These are phyloP conservation scores for Citrus reticulata DNA, from an alignment of 345 rosid genomes.

Conservation along the genomic window DNA sequence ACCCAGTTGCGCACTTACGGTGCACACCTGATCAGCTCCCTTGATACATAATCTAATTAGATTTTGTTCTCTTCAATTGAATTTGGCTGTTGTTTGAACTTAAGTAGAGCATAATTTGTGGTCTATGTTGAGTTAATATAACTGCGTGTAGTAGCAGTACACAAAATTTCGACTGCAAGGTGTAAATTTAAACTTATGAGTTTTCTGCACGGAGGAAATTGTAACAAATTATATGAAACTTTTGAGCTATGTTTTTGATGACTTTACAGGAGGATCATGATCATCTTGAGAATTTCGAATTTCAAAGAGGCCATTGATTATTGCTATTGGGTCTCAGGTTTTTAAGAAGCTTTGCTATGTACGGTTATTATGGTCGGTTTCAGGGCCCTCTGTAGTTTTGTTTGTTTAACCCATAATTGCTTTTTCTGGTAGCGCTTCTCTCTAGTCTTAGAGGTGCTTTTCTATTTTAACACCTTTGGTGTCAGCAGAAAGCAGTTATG, in stretches of 20 bases:
- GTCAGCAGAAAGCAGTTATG: conserved; percentile 1
- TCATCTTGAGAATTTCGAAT: not conserved
- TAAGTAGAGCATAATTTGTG: not conserved
- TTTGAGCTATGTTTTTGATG: not conserved
- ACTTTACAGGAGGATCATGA: not conserved
- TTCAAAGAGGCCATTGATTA: not conserved
- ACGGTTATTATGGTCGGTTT: not conserved
- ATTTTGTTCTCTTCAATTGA: not conserved
- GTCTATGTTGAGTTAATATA: not conserved
- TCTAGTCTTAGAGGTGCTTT: not conserved
- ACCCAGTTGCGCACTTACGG: too few relatives aligned
- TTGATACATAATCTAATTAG: not conserved
- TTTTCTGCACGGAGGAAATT: not conserved
- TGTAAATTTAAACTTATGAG: too few relatives aligned
- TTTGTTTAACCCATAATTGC: not conserved
- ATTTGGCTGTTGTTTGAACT: not conserved
- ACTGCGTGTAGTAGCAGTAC: not conserved
- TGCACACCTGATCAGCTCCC: too few relatives aligned
- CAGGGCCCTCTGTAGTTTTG: not conserved
- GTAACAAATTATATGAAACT: not conserved
- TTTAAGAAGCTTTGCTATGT: not conserved
- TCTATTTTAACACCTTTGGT: not conserved
- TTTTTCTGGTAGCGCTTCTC: not conserved
- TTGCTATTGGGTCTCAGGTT: too few relatives aligned
- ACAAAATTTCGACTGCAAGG: too few relatives aligned